These are phyloP conservation scores for Castanea mollissima DNA, from an alignment of 306 rosid genomes.

Conservation along the genomic window DNA sequence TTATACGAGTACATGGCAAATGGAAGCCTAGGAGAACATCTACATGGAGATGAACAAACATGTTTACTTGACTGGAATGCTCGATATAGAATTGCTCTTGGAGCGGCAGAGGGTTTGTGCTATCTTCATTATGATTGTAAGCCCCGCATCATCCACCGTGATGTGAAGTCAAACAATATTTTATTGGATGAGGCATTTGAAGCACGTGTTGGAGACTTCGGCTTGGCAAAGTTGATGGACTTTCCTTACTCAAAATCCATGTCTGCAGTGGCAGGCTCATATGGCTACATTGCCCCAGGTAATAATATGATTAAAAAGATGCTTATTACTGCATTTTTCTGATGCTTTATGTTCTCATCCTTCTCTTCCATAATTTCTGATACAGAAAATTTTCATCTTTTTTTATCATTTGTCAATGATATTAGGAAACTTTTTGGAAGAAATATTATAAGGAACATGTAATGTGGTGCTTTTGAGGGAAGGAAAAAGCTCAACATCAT, in stretches of 20 bases:
- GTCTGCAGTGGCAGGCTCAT: slow-evolving; percentile 90
- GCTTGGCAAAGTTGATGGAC: slow-evolving; percentile 76
- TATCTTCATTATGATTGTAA: slow-evolving; percentile 85
- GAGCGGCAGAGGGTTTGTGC: slow-evolving; percentile 87
- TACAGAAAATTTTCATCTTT: background rate
- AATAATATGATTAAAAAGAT: slow-evolving; percentile 4
- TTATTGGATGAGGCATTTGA: slow-evolving; percentile 63
- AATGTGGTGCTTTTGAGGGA: background rate
- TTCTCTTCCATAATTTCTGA: background rate
- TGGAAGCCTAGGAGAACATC: slow-evolving; percentile 86
- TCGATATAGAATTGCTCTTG: slow-evolving; percentile 70
- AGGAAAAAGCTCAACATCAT: background rate
- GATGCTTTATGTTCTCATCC: background rate
- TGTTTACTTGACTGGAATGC: slow-evolving; percentile 63
- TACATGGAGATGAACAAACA: slow-evolving; percentile 49
- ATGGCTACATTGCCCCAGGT: slow-evolving; percentile 92
- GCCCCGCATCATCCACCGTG: slow-evolving; percentile 83
- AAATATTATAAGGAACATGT: background rate
- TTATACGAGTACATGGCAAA: slow-evolving; percentile 82
- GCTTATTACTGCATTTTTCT: background rate
- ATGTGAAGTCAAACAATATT: slow-evolving; percentile 85
- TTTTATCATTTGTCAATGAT: background rate
- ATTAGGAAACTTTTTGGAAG: background rate
- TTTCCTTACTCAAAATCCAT: slow-evolving; percentile 71
- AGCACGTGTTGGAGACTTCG: slow-evolving; percentile 93